Base-by-base conservation (phyloP, 2,329 filamentous ascomycete species). In the Tolypocladium inflatum region DNA sequence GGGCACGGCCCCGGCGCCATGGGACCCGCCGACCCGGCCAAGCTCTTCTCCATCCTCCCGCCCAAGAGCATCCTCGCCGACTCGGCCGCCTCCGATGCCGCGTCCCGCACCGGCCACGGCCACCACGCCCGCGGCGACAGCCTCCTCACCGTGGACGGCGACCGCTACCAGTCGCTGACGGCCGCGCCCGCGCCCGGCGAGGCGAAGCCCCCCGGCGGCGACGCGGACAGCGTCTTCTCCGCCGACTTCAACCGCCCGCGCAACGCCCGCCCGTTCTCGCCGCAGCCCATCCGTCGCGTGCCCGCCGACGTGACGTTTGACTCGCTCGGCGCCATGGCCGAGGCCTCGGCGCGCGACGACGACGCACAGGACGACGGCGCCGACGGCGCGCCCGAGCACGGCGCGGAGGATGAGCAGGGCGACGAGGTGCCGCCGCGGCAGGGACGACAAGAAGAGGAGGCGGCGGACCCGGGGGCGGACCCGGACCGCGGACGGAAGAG, bases 31-130 rank as follows among this genome's bases (percentile, higher is more conserved):
- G 68, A 65, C 60, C 65, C 65, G 57, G 66, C 67, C 19, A 84
- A 83, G 72, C 75, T 87, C 63, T 87, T 87, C 70, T 85, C 82
- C 65, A 86, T 87, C 63, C 70, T 87, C 54, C 83, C 83, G 43
- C 81, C 83, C 15, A 84, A 82, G 70, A 85, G 82, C 66, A 87
- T 87, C 64, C 78, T 87, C 6, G 80, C 81, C 45, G 81, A 84
- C 53, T 65, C 73, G 7, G 72, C 48, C 2, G 5, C 70, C 2
- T 75, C 76, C 7, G 75, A 78, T 58, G 65, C 64, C 62, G 48
- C 48, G 8, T 51, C 48, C 26, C 48, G 48, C 30, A 7, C 48
- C 48, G 43, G 43, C 43, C 43, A 48, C 23, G 19, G 10, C 43
- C 17, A 26, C 48, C 76, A 81, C 60, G 70, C 68, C 38, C 76